Conservation (phyloP, 768 basidiomycete genomes). For the Mycena vulgaris region DNA sequence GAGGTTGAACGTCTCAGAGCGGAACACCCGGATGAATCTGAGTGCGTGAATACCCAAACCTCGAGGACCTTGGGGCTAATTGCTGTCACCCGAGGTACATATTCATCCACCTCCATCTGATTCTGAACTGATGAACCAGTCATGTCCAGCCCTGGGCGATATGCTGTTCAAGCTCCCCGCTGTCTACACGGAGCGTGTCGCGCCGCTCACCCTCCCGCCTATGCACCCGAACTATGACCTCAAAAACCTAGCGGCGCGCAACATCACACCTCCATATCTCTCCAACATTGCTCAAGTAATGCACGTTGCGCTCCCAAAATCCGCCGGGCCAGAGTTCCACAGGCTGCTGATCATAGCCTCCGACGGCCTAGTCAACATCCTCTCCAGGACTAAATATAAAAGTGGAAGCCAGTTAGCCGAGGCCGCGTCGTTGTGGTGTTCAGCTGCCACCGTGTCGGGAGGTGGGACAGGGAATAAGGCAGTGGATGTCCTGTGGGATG, state of each 20-base stretch:
- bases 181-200: conserved; percentile 23
- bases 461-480: not conserved
- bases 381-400: conserved; percentile 4
- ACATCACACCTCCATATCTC: conserved; percentile 37
- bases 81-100: conserved; percentile 25
- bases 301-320: conserved; percentile 11
- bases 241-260: conserved; percentile 25
- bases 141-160: conserved; percentile 35
- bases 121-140: not conserved
- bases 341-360: conserved; percentile 10
- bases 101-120: not conserved
- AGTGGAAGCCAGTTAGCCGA: not conserved
- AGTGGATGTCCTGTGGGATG: conserved; percentile 17
- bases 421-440: not conserved
- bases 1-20: conserved; percentile 29
- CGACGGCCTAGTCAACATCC: conserved; percentile 8
- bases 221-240: conserved; percentile 27
- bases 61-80: conserved; percentile 31
- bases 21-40: conserved; percentile 35
- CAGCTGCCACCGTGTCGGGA: not conserved
- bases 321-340: not conserved
- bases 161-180: conserved; percentile 36
- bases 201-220: conserved; percentile 20
- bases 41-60: conserved; percentile 23
- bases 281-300: conserved; percentile 35